Conservation (phyloP, 164 flowering plant species). For the Tetracentron sinense region DNA sequence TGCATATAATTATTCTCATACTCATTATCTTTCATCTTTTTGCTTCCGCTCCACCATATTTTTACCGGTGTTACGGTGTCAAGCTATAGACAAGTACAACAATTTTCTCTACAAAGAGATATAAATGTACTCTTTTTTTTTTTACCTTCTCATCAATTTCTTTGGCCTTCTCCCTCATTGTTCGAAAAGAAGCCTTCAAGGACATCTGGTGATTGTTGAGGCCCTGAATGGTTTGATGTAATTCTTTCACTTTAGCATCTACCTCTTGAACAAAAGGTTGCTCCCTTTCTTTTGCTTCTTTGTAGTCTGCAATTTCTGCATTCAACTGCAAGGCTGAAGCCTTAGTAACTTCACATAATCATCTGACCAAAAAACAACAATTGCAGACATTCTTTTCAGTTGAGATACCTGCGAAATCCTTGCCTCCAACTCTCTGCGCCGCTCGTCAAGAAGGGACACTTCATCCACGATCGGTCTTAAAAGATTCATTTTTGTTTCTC, state of each 20-base stretch:
- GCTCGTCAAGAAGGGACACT: slow-evolving; percentile 38
- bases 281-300: slow-evolving; percentile 59
- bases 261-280: slow-evolving; percentile 64
- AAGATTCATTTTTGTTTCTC: slow-evolving; percentile 51
- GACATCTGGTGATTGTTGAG: slow-evolving; percentile 77
- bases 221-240: slow-evolving; percentile 50
- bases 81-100: background rate
- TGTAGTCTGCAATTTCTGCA: slow-evolving; percentile 46
- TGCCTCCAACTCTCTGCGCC: slow-evolving; percentile 41
- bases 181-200: slow-evolving; percentile 41
- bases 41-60: background rate
- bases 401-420: slow-evolving; percentile 53
- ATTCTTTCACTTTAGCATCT: slow-evolving; percentile 61
- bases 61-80: no score
- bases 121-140: no score
- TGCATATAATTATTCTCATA: background rate
- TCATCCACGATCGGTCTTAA: slow-evolving; percentile 46
- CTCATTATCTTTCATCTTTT: background rate
- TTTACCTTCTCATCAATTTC: slow-evolving; percentile 75
- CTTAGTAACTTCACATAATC: slow-evolving; percentile 1
- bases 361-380: background rate
- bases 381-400: background rate
- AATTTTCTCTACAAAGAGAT: no score
- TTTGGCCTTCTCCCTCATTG: slow-evolving; percentile 55
- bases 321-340: slow-evolving; percentile 47